Evolutionary conservation across 257 asterid species (phyloP), one percentile per base, ranked within the genome.

Genomic region (Solanum bulbocastanum): DNA sequence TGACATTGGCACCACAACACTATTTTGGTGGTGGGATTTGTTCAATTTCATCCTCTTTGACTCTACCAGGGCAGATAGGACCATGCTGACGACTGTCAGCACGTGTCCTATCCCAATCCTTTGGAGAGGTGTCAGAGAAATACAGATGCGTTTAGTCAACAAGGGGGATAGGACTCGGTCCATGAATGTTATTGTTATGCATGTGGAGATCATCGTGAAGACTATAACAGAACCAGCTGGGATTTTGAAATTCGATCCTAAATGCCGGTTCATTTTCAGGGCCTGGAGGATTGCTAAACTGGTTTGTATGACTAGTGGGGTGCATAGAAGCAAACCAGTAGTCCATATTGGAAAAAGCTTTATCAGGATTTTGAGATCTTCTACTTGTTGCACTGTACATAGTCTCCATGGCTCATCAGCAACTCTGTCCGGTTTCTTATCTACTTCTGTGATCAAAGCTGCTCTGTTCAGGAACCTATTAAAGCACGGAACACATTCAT

Each of bases 71-170:
- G 91, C 91, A 1, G 89, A 81, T 11, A 83, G 8, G 23, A 22
- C 84, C 76, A 89, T 44, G 76, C 88, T 75, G 6, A 87, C 25
- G 4, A 89, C 56, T 0, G 71, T 87, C n/a, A 89, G 10, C 32
- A 87, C n/a, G 42, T 89, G 91, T 6, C 91, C 91, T 27, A 78
- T 36, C n/a, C 89, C 91, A 23, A 89, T 36, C 23, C 87, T 36
- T 74, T 87, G 89, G 42, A 89, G 88, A 0, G 89, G 91, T 8
- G 86, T 89, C 4, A 52, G 83, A 5, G 88, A 35, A 22, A 25
- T 20, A 2, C 32, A 68, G 5, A 46, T 62, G 32, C 11, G 33
- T 5, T 36, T 89, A 18, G 60, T 58, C 68, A 72, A 87, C 52
- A 46, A 20, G 12, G 91, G 91, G 46, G 46, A 65, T 13, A 87